Conservation (phyloP, 31 red algal species). For the Asparagopsis taxiformis region DNA sequence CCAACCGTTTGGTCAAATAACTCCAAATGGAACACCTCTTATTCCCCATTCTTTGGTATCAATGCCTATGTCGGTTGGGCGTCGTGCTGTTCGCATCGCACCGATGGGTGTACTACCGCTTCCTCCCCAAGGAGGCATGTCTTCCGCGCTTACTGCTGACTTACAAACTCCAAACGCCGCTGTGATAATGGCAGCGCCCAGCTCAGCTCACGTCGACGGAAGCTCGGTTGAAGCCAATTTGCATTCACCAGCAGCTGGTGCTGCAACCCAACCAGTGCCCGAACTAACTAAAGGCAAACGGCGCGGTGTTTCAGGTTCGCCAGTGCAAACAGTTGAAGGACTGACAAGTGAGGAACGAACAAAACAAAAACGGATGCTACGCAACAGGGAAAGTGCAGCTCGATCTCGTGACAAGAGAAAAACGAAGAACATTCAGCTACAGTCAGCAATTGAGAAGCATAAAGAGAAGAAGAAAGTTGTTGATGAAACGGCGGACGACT, state of each 20-base stretch:
- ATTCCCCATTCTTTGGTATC: slow-evolving; percentile 30
- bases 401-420: slow-evolving; percentile 44
- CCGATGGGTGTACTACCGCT: slow-evolving; percentile 56
- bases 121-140: slow-evolving; percentile 16
- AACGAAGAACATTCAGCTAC: slow-evolving; percentile 37
- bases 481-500: slow-evolving; percentile 12
- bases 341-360: slow-evolving; percentile 37
- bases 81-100: slow-evolving; percentile 50
- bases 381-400: slow-evolving; percentile 44
- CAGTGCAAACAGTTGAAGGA: background rate
- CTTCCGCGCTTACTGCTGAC: slow-evolving; percentile 22
- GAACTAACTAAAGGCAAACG: slow-evolving; percentile 33
- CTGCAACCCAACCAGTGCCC: slow-evolving; percentile 3
- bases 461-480: slow-evolving; percentile 28
- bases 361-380: slow-evolving; percentile 37
- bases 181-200: background rate
- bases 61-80: slow-evolving; percentile 14
- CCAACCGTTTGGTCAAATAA: background rate
- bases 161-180: background rate
- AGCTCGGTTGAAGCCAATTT: slow-evolving; percentile 1
- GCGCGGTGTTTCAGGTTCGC: slow-evolving; percentile 1
- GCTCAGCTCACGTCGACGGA: background rate
- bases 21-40: slow-evolving; percentile 14
- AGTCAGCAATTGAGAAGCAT: slow-evolving; percentile 25
- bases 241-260: slow-evolving; percentile 14